Percentiles rank a stretch among this genome's conserved stretches.
Conservation (phyloP, 2,329 filamentous ascomycete species). For the Colletotrichum karsti region DNA sequence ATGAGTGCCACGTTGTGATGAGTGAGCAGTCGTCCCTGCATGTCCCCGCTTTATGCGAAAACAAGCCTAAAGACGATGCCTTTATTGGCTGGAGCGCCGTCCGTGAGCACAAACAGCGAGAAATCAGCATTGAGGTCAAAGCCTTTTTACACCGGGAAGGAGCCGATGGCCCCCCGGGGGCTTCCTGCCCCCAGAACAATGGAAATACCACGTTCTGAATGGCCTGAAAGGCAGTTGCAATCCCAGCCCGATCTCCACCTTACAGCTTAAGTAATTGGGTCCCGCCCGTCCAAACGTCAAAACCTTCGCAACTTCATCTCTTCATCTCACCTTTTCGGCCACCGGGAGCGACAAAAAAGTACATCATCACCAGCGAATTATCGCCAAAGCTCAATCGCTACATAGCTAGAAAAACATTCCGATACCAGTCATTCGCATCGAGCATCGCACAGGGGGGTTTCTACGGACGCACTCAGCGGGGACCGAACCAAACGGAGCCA, state of each 20-base stretch:
- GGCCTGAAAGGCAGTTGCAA: neutral
- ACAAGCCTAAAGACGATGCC: neutral
- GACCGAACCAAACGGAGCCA: neutral
- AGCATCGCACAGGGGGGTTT: neutral
- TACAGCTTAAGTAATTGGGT: constrained; percentile 2
- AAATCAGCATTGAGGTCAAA: neutral
- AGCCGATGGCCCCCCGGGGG: neutral
- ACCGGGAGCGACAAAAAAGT: neutral
- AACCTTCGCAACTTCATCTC: constrained; percentile 2
- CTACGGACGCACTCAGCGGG: too few species aligned
- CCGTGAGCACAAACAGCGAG: neutral
- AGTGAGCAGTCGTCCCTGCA: neutral
- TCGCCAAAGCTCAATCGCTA: neutral
- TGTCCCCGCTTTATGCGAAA: neutral
- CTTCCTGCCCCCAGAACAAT: neutral
- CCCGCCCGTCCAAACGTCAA: neutral
- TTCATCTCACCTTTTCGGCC: neutral
- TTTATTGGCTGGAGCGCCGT: neutral
- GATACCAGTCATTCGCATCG: neutral
- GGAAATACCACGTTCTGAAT: neutral
- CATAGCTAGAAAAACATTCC: neutral
- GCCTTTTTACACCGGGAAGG: neutral
- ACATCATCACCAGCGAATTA: neutral
- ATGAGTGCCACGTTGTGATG: neutral
- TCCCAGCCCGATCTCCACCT: neutral